phyloP scores from a whole-genome alignment of 2,329 filamentous ascomycete species.

The Acrodontium crateriforme region DNA sequence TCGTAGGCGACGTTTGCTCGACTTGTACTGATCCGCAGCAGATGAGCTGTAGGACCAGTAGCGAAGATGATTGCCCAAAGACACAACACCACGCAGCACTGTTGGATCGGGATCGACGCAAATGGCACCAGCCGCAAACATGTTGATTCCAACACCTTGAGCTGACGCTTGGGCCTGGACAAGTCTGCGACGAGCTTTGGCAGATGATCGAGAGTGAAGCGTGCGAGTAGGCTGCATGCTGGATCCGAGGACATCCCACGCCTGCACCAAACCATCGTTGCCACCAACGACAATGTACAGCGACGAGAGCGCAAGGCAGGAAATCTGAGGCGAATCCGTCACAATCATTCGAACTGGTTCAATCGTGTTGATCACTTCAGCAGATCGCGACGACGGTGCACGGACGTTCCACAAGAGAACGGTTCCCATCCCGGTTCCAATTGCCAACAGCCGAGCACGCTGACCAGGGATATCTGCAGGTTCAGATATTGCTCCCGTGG shows the following conservation, averaged over 20 bases:
- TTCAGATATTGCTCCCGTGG: conserved; percentile 29
- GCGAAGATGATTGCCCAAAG: conserved; percentile 72
- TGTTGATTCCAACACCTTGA: conserved; percentile 56
- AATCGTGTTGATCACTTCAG: conserved; percentile 44
- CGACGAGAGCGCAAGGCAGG: conserved; percentile 67
- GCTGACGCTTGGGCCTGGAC: conserved; percentile 54
- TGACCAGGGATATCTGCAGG: conserved; percentile 65
- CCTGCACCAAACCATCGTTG: conserved; percentile 86
- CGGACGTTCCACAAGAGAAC: conserved; percentile 78
- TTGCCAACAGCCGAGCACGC: conserved; percentile 63
- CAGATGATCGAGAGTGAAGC: conserved; percentile 71
- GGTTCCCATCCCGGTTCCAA: conserved; percentile 66
- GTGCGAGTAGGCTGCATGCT: conserved; percentile 66
- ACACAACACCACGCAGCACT: conserved; percentile 69
- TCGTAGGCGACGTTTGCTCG: conserved; percentile 64
- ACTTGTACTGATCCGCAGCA: conserved; percentile 56
- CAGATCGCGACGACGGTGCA: conserved; percentile 42
- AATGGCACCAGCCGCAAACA: conserved; percentile 71
- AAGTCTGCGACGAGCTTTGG: conserved; percentile 63
- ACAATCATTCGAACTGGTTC: conserved; percentile 67
- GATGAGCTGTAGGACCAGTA: conserved; percentile 93
- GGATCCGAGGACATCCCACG: conserved; percentile 91
- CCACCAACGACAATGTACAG: conserved; percentile 86
- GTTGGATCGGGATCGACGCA: conserved; percentile 79
- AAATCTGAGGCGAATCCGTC: conserved; percentile 80